These are phyloP conservation scores for Metarhizium brunneum DNA, from an alignment of 2,329 filamentous ascomycete species.

Conservation along the genomic window DNA sequence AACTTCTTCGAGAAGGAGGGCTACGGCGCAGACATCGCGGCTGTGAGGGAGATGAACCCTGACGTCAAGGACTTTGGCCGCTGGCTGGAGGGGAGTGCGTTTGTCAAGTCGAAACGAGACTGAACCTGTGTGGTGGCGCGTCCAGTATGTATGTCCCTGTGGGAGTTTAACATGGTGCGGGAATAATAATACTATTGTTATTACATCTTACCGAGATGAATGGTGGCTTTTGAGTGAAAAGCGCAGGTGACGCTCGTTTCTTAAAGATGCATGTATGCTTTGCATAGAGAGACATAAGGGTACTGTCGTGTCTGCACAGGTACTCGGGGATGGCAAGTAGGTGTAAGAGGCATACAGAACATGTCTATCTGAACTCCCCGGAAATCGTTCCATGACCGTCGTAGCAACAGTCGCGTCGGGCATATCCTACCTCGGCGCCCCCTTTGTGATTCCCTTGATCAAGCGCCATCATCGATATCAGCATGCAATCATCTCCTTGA, in stretches of 20 bases:
- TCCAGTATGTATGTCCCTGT: too few species aligned
- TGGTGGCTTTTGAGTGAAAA: too few species aligned
- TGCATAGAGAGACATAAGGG: too few species aligned
- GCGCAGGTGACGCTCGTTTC: too few species aligned
- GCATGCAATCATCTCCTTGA: conserved; percentile 25
- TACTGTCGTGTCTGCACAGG: too few species aligned
- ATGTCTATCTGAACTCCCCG: conserved; percentile 15
- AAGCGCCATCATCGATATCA: conserved; percentile 24
- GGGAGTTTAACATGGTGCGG: too few species aligned
- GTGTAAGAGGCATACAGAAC: too few species aligned
- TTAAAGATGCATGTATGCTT: too few species aligned
- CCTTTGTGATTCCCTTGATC: conserved; percentile 21
- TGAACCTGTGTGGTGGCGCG: not conserved
- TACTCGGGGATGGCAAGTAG: too few species aligned
- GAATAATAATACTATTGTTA: not conserved
- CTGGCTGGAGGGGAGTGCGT: not conserved
- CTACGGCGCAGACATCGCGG: conserved; percentile 23
- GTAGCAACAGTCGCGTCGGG: conserved; percentile 20
- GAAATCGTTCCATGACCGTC: conserved; percentile 15
- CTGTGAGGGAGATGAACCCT: not conserved
- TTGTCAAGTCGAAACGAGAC: not conserved
- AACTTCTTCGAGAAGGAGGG: conserved; percentile 25
- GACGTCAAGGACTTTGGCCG: not conserved
- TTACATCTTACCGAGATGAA: too few species aligned
- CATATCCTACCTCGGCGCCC: conserved; percentile 23